These are phyloP conservation scores for Jatropha curcas DNA, from an alignment of 345 rosid species.

Conservation along the genomic window DNA sequence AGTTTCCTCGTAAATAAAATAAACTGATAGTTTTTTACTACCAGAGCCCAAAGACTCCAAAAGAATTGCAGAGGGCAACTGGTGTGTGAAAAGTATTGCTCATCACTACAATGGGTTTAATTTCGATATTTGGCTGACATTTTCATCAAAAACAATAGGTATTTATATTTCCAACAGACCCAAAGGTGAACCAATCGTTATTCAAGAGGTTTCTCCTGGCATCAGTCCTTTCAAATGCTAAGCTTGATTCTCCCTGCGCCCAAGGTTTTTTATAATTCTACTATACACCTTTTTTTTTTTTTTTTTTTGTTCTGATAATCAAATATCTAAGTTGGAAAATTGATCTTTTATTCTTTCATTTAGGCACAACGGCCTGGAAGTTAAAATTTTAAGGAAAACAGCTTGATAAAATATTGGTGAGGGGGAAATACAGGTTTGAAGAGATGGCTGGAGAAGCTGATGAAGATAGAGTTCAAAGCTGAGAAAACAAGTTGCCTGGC, in stretches of 20 bases:
- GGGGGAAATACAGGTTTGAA: conserved; percentile 35
- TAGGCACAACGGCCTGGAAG: conserved; percentile 51
- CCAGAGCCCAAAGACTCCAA: conserved; percentile 56
- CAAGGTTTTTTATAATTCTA: conserved; percentile 40
- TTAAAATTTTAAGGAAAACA: conserved; percentile 42
- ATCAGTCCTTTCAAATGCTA: conserved; percentile 63
- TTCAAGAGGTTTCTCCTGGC: conserved; percentile 63
- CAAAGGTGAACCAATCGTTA: conserved; percentile 33
- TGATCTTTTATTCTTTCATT: neutral
- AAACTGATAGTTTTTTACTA: too few species aligned
- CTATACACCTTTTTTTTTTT: too few species aligned
- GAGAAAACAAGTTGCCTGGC: conserved; percentile 51
- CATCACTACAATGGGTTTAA: conserved; percentile 66
- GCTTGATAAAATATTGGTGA: conserved; percentile 37
- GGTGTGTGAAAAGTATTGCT: conserved; percentile 42
- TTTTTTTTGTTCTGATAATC: neutral
- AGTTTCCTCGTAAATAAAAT: too few species aligned
- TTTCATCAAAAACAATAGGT: conserved; percentile 52
- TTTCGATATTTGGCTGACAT: conserved; percentile 59
- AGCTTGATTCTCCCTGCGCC: conserved; percentile 61
- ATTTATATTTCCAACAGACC: conserved; percentile 57
- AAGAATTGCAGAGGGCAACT: conserved; percentile 54
- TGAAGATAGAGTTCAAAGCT: conserved; percentile 56
- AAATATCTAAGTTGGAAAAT: neutral
- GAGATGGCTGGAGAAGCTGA: conserved; percentile 52